phyloP scores from a whole-genome alignment of 2,329 filamentous ascomycete genomes.

The Sarocladium oryzae region DNA sequence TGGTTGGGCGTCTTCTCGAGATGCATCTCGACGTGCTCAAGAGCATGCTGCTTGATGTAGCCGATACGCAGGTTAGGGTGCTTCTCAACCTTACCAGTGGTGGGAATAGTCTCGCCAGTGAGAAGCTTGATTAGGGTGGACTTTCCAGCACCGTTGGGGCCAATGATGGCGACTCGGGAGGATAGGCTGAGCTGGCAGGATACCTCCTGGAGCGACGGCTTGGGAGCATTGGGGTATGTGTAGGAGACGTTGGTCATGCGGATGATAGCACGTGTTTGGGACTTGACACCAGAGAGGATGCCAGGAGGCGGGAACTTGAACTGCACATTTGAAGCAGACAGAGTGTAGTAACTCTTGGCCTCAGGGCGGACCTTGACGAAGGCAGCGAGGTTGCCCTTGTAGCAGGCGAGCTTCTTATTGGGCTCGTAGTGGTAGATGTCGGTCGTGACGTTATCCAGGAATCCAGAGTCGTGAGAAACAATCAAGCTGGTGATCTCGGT shows the following conservation, averaged over 20 bases:
- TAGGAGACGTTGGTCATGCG: slow-evolving; percentile 89
- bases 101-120: slow-evolving; percentile 84
- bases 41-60: slow-evolving; percentile 98
- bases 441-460: slow-evolving; percentile 94
- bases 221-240: slow-evolving; percentile 83
- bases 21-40: slow-evolving; percentile 99
- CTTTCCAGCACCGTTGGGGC: slow-evolving; percentile 95
- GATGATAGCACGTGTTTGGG: slow-evolving; percentile 85
- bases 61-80: slow-evolving; percentile 98
- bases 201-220: slow-evolving; percentile 81
- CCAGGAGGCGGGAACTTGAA: slow-evolving; percentile 98
- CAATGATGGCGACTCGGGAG: slow-evolving; percentile 92
- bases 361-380: slow-evolving; percentile 90
- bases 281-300: slow-evolving; percentile 92
- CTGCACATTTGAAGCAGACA: slow-evolving; percentile 79
- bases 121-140: slow-evolving; percentile 97
- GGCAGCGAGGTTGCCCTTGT: slow-evolving; percentile 72
- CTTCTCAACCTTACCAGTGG: slow-evolving; percentile 85
- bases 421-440: slow-evolving; percentile 98
- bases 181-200: slow-evolving; percentile 84
- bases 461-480: slow-evolving; percentile 96
- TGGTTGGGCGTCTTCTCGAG: slow-evolving; percentile 98
- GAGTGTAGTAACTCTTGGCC: slow-evolving; percentile 95
- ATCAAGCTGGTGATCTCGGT: slow-evolving; percentile 96
- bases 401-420: slow-evolving; percentile 85